Evolutionary conservation across 2,329 filamentous ascomycete species (phyloP).

Genomic region (Eurotiales sp.): DNA sequence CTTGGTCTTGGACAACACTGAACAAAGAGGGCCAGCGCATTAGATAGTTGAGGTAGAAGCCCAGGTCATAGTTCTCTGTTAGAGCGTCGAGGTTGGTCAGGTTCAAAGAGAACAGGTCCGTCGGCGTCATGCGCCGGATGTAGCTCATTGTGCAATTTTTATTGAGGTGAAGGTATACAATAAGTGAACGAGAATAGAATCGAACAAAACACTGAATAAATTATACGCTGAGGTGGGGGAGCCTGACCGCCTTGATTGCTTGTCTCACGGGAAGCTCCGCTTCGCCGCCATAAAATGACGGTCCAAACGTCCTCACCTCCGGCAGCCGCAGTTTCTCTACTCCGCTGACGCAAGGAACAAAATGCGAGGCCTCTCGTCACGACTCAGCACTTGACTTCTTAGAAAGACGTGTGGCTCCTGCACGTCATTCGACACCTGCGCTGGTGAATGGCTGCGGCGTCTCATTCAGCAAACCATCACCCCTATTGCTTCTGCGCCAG

Average conservation of each 20-base stretch:
- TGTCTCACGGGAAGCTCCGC: conserved; percentile 9
- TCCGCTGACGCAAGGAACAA: background rate
- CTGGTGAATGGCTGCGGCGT: background rate
- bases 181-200: no score
- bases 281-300: background rate
- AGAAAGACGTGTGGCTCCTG: background rate
- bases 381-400: background rate
- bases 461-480: background rate
- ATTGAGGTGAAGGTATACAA: no score
- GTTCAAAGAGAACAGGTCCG: conserved; percentile 84
- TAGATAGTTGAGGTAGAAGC: conserved; percentile 94
- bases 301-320: no score
- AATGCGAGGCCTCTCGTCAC: background rate
- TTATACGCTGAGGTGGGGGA: background rate
- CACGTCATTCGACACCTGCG: background rate
- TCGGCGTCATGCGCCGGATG: conserved; percentile 77
- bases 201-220: no score
- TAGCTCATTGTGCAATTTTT: conserved; percentile 62
- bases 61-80: conserved; percentile 95
- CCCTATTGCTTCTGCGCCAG: conserved; percentile 2
- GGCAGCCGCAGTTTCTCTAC: no score
- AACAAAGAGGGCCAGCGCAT: conserved; percentile 95
- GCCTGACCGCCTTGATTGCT: conserved; percentile 13
- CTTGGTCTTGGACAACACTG: conserved; percentile 79
- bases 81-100: conserved; percentile 93